A percentile compares a stretch with the other conserved stretches of the same genome.
Conservation (phyloP, 768 basidiomycete species). For the Cystobasidium onofrii region DNA sequence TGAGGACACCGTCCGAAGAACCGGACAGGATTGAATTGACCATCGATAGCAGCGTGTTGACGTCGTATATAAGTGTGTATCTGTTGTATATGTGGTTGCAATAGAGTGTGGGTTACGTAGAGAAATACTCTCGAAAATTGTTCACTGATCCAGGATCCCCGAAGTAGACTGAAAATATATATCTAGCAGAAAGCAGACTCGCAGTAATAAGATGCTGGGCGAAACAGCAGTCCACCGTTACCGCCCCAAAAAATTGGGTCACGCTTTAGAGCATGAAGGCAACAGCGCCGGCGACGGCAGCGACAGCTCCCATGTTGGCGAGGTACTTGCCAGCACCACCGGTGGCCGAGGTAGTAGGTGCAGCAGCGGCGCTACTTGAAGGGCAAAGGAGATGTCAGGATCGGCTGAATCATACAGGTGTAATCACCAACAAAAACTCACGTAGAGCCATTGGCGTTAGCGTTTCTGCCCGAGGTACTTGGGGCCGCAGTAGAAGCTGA, state of each 20-base stretch:
- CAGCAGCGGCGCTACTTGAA: not conserved
- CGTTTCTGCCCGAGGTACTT: not conserved
- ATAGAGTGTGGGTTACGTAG: not conserved
- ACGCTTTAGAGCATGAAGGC: conserved; percentile 23
- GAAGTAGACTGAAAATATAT: not conserved
- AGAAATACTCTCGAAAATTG: not conserved
- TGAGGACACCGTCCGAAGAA: no score
- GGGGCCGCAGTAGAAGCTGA: not conserved
- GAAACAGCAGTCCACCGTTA: no score
- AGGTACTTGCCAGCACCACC: not conserved
- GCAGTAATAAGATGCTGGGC: not conserved
- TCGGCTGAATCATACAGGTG: no score
- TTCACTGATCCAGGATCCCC: not conserved
- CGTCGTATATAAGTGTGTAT: not conserved
- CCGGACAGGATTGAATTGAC: no score
- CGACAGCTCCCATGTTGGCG: conserved; percentile 18
- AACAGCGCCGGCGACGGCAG: conserved; percentile 13
- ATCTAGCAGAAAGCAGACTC: not conserved
- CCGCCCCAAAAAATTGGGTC: no score
- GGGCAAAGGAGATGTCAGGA: not conserved
- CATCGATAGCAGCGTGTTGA: not conserved
- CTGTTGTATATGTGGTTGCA: not conserved
- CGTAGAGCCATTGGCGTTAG: not conserved
- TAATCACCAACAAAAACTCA: no score
- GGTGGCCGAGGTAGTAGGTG: not conserved